Percentiles rank a stretch among this genome's conserved stretches.
These are phyloP conservation scores for Aspergillaceae sp. DNA, from an alignment of 2,329 filamentous ascomycete genomes.

Conservation along the genomic window DNA sequence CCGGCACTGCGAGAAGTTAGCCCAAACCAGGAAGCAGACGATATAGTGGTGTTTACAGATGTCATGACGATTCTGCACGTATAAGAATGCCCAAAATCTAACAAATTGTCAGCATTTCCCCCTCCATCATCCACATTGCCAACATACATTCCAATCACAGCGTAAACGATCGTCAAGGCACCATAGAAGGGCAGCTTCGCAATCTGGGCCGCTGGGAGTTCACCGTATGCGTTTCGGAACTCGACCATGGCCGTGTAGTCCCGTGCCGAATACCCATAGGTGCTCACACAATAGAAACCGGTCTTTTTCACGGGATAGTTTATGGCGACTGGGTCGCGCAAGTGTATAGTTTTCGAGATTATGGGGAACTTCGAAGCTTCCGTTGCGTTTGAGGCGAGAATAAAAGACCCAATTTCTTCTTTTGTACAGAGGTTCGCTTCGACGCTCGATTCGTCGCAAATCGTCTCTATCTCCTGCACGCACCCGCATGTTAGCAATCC, in stretches of 20 bases:
- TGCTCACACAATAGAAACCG: conserved; percentile 91
- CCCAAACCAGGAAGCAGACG: neutral
- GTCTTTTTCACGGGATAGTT: conserved; percentile 83
- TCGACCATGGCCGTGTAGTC: conserved; percentile 76
- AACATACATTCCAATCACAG: conserved; percentile 63
- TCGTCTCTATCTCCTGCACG: conserved; percentile 49
- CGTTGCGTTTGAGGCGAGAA: conserved; percentile 68
- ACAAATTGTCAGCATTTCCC: conserved; percentile 12
- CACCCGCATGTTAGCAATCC: conserved; percentile 23
- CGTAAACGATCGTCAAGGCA: conserved; percentile 86
- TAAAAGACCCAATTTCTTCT: conserved; percentile 74
- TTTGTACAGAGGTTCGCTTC: conserved; percentile 62
- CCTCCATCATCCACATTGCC: neutral
- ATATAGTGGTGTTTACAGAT: conserved; percentile 52
- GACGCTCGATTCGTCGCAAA: conserved; percentile 69
- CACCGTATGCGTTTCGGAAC: conserved; percentile 92
- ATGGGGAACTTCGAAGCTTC: conserved; percentile 63
- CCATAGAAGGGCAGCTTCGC: conserved; percentile 97
- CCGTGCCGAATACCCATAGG: conserved; percentile 57
- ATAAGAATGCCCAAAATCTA: conserved; percentile 87
- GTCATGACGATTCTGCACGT: conserved; percentile 87
- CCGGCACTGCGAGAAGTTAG: conserved; percentile 57
- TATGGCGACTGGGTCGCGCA: conserved; percentile 62
- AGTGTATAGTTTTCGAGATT: conserved; percentile 68
- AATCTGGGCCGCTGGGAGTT: conserved; percentile 90